Evolutionary conservation across 1,284 basidiomycete species (phyloP), one percentile per base, ranked within the genome.

Genomic region (Microbotryum saponariae): DNA sequence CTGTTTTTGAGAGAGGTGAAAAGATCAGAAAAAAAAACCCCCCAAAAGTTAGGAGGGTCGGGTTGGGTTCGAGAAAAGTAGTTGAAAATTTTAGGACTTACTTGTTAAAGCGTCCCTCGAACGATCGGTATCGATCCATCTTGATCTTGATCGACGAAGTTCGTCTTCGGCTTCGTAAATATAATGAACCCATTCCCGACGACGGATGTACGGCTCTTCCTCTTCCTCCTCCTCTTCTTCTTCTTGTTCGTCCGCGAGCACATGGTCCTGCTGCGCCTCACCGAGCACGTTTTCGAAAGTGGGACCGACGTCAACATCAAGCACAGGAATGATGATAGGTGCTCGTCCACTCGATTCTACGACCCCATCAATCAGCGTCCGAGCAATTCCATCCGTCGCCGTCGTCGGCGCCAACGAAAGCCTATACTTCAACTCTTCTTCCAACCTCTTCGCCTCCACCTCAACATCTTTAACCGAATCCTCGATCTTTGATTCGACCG

Each of bases 41-140:
- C n/a, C n/a, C n/a, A 29, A 20, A 27, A 14, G 33, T 37, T 31
- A 44, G 33, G 20, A 44, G 33, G 20, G n/a, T 6, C 20, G 20
- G 20, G 25, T 25, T 25, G 25, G 25, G 25, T 25, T 25, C 25
- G 25, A 25, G 4, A 25, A 25, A 25, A 25, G 25, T 25, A 25
- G 25, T 25, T 25, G 25, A 25, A 25, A 4, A 25, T 4, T 18
- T 42, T 42, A 2, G 14, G 3, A 59, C 63, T 48, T 27, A 68
- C 66, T 25, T 2, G 61, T 51, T 0, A 68, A 2, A 4, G 60
- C 60, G 18, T 66, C 64, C 16, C 58, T 54, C 14, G 64, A 66
- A 6, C 29, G 51, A 10, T 68, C 66, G 7, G 64, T 63, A 49
- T 68, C 64, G 1, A 62, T 64, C 66, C 66, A 68, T 5, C 55